Evolutionary conservation across 148 eudicot species (phyloP).

Genomic region (Silene conica): DNA sequence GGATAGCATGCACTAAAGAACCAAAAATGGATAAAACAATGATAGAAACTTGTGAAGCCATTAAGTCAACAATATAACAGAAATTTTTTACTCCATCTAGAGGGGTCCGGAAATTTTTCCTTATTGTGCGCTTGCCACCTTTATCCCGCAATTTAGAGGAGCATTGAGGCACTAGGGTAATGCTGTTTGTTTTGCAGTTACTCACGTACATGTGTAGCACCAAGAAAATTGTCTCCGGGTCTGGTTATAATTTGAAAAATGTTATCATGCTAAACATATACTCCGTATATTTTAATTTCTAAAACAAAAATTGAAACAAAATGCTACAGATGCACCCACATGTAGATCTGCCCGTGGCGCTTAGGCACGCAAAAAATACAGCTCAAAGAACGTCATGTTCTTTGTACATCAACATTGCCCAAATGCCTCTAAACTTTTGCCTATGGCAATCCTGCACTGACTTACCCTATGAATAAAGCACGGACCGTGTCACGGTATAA

Average conservation of each 20-base stretch:
- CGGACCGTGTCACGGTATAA: too few species aligned
- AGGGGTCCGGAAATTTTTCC: neutral
- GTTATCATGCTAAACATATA: too few species aligned
- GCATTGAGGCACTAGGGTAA: too few species aligned
- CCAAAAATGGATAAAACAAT: conserved; percentile 5
- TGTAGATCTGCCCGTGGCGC: too few species aligned
- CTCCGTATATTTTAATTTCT: too few species aligned
- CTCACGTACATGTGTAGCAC: neutral
- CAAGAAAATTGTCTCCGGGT: neutral
- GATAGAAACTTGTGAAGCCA: conserved; percentile 1
- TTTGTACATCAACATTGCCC: neutral
- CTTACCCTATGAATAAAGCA: too few species aligned
- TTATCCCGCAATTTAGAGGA: too few species aligned
- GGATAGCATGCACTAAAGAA: conserved; percentile 2
- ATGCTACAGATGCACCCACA: too few species aligned
- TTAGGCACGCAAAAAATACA: neutral
- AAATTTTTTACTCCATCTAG: conserved; percentile 3
- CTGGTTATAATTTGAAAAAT: neutral
- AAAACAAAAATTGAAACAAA: too few species aligned
- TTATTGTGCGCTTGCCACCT: neutral
- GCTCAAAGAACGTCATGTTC: neutral
- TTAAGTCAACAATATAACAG: conserved; percentile 15
- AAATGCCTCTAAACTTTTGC: too few species aligned
- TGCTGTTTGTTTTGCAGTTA: neutral
- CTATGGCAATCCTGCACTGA: too few species aligned